A percentile compares a stretch with the other conserved stretches of the same genome.
phyloP scores from a whole-genome alignment of 768 basidiomycete genomes.

The Mycena galopus region DNA sequence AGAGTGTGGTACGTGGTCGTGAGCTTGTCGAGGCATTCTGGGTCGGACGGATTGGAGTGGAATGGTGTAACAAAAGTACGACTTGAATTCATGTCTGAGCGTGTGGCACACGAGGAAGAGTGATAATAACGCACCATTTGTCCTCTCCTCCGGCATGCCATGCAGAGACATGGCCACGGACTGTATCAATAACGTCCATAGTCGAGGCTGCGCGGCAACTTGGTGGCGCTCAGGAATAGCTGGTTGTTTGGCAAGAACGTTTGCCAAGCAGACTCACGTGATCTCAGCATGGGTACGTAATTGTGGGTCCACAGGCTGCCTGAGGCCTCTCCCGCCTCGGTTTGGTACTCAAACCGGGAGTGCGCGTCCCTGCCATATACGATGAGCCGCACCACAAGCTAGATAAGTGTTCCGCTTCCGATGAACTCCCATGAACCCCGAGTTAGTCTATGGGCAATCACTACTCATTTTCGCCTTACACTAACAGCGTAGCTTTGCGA shows the following conservation, averaged over 20 bases:
- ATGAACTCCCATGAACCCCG: too few species aligned
- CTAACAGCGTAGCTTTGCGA: too few species aligned
- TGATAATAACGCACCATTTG: constrained; percentile 66
- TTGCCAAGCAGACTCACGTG: neutral
- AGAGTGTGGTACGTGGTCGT: constrained; percentile 80
- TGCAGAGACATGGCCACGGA: constrained; percentile 61
- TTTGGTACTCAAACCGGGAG: too few species aligned
- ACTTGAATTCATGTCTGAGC: constrained; percentile 53
- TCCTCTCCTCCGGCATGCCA: constrained; percentile 74
- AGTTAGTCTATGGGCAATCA: too few species aligned
- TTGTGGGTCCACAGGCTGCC: too few species aligned
- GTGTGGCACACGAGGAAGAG: constrained; percentile 31
- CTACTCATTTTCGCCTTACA: too few species aligned
- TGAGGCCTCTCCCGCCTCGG: too few species aligned
- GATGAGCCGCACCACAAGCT: too few species aligned
- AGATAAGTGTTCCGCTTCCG: too few species aligned
- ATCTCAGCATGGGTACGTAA: too few species aligned
- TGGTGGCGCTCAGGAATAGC: neutral
- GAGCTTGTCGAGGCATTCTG: constrained; percentile 66
- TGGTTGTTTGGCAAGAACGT: constrained; percentile 4
- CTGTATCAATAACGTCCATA: constrained; percentile 74
- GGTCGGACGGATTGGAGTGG: constrained; percentile 71
- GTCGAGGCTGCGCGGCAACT: neutral
- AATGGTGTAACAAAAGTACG: constrained; percentile 70
- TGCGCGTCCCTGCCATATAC: too few species aligned